These are phyloP conservation scores for Sarocladium brachiariae DNA, from an alignment of 2,329 filamentous ascomycete genomes.

Conservation along the genomic window DNA sequence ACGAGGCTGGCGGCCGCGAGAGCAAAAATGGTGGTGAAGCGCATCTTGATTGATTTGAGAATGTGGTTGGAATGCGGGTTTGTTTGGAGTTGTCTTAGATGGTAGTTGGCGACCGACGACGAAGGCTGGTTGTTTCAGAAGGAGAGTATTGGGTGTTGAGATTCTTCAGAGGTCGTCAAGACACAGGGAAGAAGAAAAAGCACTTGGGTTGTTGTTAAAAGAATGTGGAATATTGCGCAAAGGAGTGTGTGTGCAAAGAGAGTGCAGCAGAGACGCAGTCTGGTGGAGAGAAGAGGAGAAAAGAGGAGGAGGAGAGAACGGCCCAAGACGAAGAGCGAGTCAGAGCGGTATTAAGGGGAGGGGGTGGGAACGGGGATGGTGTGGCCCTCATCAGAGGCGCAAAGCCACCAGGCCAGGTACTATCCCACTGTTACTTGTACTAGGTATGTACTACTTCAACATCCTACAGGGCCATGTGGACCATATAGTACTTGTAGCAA, in stretches of 20 bases:
- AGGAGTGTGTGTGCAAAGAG: slow-evolving; percentile 3
- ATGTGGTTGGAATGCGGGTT: not conserved
- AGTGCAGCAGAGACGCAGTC: not conserved
- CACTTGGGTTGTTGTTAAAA: not conserved
- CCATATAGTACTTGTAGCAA: no score
- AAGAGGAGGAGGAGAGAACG: not conserved
- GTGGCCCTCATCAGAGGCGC: no score
- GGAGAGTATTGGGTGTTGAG: not conserved
- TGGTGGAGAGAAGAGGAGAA: not conserved
- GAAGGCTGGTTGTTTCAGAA: not conserved
- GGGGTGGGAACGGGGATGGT: not conserved
- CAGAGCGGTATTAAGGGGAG: slow-evolving; percentile 4
- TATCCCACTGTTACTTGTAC: no score
- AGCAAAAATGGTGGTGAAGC: slow-evolving; percentile 35
- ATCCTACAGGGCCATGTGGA: no score
- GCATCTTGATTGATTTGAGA: slow-evolving; percentile 32
- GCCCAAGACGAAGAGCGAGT: not conserved
- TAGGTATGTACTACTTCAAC: no score
- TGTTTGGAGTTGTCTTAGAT: not conserved
- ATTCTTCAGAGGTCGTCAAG: slow-evolving; percentile 3
- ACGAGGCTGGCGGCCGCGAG: slow-evolving; percentile 31
- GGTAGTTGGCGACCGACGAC: not conserved
- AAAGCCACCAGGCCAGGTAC: no score
- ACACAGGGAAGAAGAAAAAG: not conserved
- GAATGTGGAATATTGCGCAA: slow-evolving; percentile 9